phyloP scores from a whole-genome alignment of 2,329 filamentous ascomycete species.

The Rhynchosporium graminicola region DNA sequence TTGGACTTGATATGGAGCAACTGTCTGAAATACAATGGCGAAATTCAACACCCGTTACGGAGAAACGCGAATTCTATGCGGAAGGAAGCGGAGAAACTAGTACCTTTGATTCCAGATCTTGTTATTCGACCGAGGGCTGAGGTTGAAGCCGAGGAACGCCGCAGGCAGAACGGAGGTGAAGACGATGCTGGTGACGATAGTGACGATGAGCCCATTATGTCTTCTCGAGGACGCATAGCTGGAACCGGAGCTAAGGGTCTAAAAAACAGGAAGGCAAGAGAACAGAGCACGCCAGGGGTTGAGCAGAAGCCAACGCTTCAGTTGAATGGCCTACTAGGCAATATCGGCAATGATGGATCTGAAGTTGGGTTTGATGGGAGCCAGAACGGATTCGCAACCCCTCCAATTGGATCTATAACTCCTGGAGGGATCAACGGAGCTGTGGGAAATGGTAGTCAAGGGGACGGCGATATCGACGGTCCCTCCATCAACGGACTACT shows the following conservation, averaged over 20 bases:
- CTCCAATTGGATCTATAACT: constrained; percentile 73
- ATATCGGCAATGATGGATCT: constrained; percentile 67
- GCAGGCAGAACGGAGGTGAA: constrained; percentile 82
- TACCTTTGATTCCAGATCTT: constrained; percentile 92
- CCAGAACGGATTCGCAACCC: constrained; percentile 81
- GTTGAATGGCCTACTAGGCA: constrained; percentile 63
- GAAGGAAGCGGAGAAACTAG: constrained; percentile 95
- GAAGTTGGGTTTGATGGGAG: constrained; percentile 74
- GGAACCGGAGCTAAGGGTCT: constrained; percentile 72
- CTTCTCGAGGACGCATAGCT: constrained; percentile 87
- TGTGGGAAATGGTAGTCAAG: constrained; percentile 69
- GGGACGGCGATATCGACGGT: constrained; percentile 80
- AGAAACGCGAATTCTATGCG: constrained; percentile 96
- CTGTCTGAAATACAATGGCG: constrained; percentile 92
- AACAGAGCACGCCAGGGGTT: constrained; percentile 75
- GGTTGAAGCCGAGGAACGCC: constrained; percentile 83
- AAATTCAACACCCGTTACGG: constrained; percentile 80
- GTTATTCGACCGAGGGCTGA: constrained; percentile 87
- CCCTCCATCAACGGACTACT: constrained; percentile 68
- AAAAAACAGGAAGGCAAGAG: constrained; percentile 73
- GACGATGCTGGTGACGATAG: constrained; percentile 86
- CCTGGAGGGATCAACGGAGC: constrained; percentile 71
- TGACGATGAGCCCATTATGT: constrained; percentile 98
- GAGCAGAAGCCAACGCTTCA: constrained; percentile 75
- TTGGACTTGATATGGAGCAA: constrained; percentile 97